Percentiles rank a stretch among this genome's conserved stretches.
Evolutionary conservation across 78 protist genomes (phyloP).

Genomic region (Carpediemonas membranifera): DNA sequence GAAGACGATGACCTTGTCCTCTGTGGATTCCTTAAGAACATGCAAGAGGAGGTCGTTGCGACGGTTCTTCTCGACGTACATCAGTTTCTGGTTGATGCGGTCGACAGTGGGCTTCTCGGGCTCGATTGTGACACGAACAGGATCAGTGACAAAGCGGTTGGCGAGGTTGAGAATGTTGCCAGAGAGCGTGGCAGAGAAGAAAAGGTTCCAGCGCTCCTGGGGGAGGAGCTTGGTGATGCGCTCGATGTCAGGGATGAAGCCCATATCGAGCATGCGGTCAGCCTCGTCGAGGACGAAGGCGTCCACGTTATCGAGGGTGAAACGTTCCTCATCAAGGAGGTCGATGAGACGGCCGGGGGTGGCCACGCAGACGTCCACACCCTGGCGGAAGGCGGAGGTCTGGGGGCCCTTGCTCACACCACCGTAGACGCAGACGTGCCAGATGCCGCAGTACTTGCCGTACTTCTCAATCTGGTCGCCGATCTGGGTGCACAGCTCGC

Average conservation of each 20-base stretch:
- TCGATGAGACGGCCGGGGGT: not conserved
- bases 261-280: constrained; percentile 95
- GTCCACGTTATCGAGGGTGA: not conserved
- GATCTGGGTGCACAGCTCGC: constrained; percentile 43
- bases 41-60: too few relatives aligned
- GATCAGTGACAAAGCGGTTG: not conserved
- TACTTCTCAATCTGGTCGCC: not conserved
- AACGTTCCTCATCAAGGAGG: not conserved
- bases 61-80: not conserved
- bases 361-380: not conserved
- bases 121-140: not conserved
- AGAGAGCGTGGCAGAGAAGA: constrained; percentile 8
- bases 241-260: constrained; percentile 80
- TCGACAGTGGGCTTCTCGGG: not conserved
- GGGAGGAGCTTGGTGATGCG: not conserved
- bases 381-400: too few relatives aligned
- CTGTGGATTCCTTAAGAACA: too few relatives aligned
- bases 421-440: constrained; percentile 14
- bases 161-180: not conserved
- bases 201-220: constrained; percentile 1
- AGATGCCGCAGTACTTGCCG: not conserved
- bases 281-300: constrained; percentile 81
- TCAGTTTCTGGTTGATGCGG: not conserved
- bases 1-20: constrained; percentile 22
- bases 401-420: constrained; percentile 8